A percentile compares a stretch with the other conserved stretches of the same genome.
Evolutionary conservation across 2,329 filamentous ascomycete species (phyloP).

Genomic region (Whalleya microplaca): DNA sequence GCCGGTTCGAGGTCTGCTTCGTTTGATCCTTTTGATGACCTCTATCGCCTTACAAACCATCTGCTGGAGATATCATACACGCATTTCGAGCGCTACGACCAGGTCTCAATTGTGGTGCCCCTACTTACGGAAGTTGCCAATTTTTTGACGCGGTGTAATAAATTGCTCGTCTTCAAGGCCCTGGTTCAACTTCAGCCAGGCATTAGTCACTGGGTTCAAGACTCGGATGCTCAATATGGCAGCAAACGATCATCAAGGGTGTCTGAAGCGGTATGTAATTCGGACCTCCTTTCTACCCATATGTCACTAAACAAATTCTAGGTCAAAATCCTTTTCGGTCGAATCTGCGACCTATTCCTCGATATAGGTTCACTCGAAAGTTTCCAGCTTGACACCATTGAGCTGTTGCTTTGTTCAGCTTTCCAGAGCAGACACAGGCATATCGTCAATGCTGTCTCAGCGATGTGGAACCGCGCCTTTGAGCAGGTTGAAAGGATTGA

Average conservation of each 20-base stretch:
- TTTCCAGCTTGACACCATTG: conserved; percentile 55
- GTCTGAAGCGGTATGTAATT: conserved; percentile 49
- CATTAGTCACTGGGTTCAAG: conserved; percentile 66
- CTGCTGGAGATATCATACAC: conserved; percentile 61
- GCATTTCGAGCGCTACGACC: conserved; percentile 43
- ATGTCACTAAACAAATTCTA: conserved; percentile 41
- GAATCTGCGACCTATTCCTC: conserved; percentile 46
- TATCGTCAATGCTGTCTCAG: conserved; percentile 55
- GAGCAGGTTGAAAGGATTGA: conserved; percentile 60
- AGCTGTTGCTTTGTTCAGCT: conserved; percentile 57
- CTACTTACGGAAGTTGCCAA: conserved; percentile 58
- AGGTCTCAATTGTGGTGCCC: conserved; percentile 41
- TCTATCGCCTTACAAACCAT: conserved; percentile 64
- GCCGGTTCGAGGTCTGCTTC: conserved; percentile 45
- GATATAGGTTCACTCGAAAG: conserved; percentile 42
- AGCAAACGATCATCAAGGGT: conserved; percentile 46
- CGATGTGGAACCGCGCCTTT: conserved; percentile 73
- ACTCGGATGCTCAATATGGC: conserved; percentile 50
- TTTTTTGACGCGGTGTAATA: conserved; percentile 56
- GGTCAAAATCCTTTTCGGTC: conserved; percentile 55
- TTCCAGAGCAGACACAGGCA: conserved; percentile 61
- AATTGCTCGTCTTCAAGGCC: conserved; percentile 55
- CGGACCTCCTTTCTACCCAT: not conserved
- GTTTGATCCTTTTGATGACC: conserved; percentile 66
- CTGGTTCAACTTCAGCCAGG: conserved; percentile 65